Conservation (phyloP, 2,329 filamentous ascomycete genomes). For the Hypoxylon sp. region DNA sequence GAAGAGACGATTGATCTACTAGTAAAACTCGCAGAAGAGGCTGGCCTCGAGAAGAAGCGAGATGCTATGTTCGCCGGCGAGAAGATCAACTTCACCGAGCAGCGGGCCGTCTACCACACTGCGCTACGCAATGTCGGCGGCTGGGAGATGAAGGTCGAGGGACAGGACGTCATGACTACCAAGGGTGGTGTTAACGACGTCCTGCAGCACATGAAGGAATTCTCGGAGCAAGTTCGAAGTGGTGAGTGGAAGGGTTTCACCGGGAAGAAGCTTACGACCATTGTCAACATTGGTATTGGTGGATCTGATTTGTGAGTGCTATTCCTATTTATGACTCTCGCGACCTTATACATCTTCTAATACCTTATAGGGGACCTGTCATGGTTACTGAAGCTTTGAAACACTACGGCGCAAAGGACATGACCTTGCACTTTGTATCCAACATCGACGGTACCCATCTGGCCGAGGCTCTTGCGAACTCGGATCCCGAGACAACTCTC, state of each 20-base stretch:
- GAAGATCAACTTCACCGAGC: slow-evolving; percentile 99
- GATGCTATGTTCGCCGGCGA: slow-evolving; percentile 98
- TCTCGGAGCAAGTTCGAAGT: slow-evolving; percentile 92
- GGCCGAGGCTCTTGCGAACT: slow-evolving; percentile 86
- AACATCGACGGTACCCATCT: slow-evolving; percentile 99
- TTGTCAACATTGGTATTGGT: slow-evolving; percentile 97
- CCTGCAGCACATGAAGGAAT: slow-evolving; percentile 97
- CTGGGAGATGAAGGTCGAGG: slow-evolving; percentile 84
- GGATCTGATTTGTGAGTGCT: slow-evolving; percentile 90
- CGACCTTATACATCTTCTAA: slow-evolving; percentile 10
- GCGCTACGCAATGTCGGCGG: slow-evolving; percentile 91
- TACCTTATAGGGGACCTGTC: slow-evolving; percentile 79
- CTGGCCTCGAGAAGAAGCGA: slow-evolving; percentile 88
- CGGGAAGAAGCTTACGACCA: slow-evolving; percentile 95
- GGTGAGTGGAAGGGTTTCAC: slow-evolving; percentile 97
- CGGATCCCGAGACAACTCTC: slow-evolving; percentile 96
- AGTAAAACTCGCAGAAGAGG: slow-evolving; percentile 89
- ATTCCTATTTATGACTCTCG: not conserved
- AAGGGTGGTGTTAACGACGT: slow-evolving; percentile 90
- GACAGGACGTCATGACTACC: slow-evolving; percentile 89
- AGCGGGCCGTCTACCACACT: slow-evolving; percentile 93
- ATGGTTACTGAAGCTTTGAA: slow-evolving; percentile 99
- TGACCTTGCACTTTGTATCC: slow-evolving; percentile 97
- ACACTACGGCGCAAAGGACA: slow-evolving; percentile 84
- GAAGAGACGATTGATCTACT: slow-evolving; percentile 90